Evolutionary conservation across 164 flowering plant genomes (phyloP), one percentile per base, ranked within the genome.

Genomic region (Echeveria elegans): DNA sequence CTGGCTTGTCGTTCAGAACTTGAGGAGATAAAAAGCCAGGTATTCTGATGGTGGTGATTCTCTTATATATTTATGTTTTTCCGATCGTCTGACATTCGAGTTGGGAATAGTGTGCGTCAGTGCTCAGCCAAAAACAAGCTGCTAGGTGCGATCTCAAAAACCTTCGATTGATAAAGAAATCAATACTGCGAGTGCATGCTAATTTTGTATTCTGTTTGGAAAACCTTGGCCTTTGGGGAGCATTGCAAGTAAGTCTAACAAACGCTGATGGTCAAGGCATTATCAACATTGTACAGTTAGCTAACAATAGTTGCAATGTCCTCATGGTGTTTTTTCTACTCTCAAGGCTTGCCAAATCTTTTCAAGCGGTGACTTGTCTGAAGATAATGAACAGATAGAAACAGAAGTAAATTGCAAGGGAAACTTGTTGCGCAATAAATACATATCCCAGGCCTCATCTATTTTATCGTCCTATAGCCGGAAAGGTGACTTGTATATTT

Each of bases 151-250:
- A 84, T 70, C 77, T 38, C 34, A 72, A 66, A 47, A 74, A 12
- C 68, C 72, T 80, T 43, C 80, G 56, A 66, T 78, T 69, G 74
- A 71, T 71, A 28, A 84, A 74, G 47, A 87, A 80, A 67, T 63
- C 68, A 64, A 81, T 92, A 16, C 67, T 26, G 61, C 82, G 74
- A 71, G 68, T 88, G 69, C 99, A 95, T 77, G 82, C 75, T 6
- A 84, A 84, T 66, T 41, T 95, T 61, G 29, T 72, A 0, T 86
- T 79, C 73, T 89, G 91, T 72, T 67, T 88, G 72, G 84, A 79
- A 64, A 79, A 76, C 65, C 93, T 95, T 80, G 99, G 99, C 69
- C 76, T 90, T 24, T 86, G 83, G 80, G 97, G 94, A 53, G 88
- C 82, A 40, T 68, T 68, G 47, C 85, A 84, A 73, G 99, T 95